These are phyloP conservation scores for Aspergillus glaucus DNA, from an alignment of 2,329 filamentous ascomycete genomes.

Conservation along the genomic window DNA sequence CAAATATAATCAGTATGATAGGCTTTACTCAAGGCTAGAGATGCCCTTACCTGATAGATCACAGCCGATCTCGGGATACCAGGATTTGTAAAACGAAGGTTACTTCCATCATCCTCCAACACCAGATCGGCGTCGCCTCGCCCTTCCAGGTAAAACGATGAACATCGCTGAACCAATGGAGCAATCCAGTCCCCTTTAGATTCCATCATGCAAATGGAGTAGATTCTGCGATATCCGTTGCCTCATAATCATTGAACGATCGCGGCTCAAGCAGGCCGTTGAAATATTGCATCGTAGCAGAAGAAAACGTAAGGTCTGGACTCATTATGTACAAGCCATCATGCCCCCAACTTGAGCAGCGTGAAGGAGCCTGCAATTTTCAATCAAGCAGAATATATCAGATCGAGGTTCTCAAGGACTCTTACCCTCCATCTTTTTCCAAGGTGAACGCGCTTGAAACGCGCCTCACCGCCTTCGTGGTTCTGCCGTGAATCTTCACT, in stretches of 20 bases:
- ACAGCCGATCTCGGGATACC: constrained; percentile 13
- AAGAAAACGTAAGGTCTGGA: not conserved
- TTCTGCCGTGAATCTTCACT: constrained; percentile 5
- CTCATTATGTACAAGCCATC: not conserved
- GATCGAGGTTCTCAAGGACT: not conserved
- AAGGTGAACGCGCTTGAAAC: constrained; percentile 5
- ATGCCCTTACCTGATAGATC: constrained; percentile 23
- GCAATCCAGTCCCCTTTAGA: constrained; percentile 19
- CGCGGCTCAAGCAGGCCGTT: not conserved
- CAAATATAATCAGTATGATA: not conserved
- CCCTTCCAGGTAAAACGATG: constrained; percentile 14
- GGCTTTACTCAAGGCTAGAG: not conserved
- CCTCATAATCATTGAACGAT: constrained; percentile 1
- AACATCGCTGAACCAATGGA: constrained; percentile 16
- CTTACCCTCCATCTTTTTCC: not conserved
- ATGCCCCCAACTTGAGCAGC: not conserved
- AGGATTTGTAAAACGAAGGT: constrained; percentile 22
- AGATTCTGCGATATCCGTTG: not conserved
- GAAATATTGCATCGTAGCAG: not conserved
- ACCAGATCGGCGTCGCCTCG: constrained; percentile 7
- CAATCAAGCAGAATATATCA: not conserved
- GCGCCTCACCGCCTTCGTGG: constrained; percentile 13
- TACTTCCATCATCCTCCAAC: constrained; percentile 29
- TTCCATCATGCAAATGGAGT: constrained; percentile 18
- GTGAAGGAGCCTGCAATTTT: not conserved